Evolutionary conservation across 257 asterid genomes (phyloP), one percentile per base, ranked within the genome.

Genomic region (Vinca minor): DNA sequence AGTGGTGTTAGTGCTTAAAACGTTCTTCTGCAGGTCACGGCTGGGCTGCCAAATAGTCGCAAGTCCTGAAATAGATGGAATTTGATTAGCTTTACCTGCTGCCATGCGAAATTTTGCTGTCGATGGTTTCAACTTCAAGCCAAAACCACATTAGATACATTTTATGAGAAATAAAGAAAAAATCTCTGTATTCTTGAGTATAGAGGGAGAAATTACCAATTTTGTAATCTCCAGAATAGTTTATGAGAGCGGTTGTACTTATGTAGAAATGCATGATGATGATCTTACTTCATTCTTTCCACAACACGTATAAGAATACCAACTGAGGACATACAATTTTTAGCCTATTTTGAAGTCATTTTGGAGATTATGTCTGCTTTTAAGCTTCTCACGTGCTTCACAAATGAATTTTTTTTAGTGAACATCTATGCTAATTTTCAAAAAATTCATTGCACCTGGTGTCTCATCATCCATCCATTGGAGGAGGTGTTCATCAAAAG

Each of bases 41-140:
- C 70, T 91, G 69, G 98, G 98, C 74, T 91, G 98, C 76, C 98
- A 91, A 71, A 76, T 86, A 64, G 82, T 88, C 32, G 98, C 98
- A 1, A 65, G 74, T 62, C 95, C 95, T 20, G 95, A 91, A 71
- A 81, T 91, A 21, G 94, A 91, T 59, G 96, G 98, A 46, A 84
- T 91, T 62, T 85, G 91, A n/a, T 70, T 91, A 69, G 98, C 98
- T 21, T 61, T 88, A 34, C 98, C 98, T 64, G 78, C 87, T 17
- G 95, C 95, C 61, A 88, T 95, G 14, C 72, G 95, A 59, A 91
- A 91, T 70, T 88, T 92, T 55, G 98, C 98, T 3, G 95, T 91
- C 57, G 96, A 91, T 64, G 98, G 96, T 38, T 85, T 50, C n/a
- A n/a, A n/a, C n/a, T n/a, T n/a, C 79, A 88, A 86, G 76, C 96